A percentile compares a stretch with the other conserved stretches of the same genome.
Evolutionary conservation across 768 basidiomycete genomes (phyloP).

Genomic region (Gymnopilus dilepis): DNA sequence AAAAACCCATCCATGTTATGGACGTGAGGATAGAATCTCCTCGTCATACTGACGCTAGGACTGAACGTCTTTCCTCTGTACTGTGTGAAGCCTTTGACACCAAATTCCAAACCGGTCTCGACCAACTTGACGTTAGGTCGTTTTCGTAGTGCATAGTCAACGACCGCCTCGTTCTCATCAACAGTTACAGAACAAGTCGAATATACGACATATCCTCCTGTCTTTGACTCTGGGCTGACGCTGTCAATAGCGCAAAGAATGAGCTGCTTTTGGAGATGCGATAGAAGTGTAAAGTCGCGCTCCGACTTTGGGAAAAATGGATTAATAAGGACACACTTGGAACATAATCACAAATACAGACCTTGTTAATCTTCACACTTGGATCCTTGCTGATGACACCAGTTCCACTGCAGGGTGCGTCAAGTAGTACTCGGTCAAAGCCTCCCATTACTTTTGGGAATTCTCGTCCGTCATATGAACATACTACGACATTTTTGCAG

Average conservation of each 20-base stretch:
- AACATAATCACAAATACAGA: constrained; percentile 35
- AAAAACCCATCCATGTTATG: constrained; percentile 99
- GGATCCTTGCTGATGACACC: constrained; percentile 98
- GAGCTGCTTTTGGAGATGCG: constrained; percentile 97
- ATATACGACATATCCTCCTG: constrained; percentile 94
- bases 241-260: constrained; percentile 98
- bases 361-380: constrained; percentile 98
- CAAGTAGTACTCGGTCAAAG: constrained; percentile 95
- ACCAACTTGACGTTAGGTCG: constrained; percentile 92
- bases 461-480: constrained; percentile 96
- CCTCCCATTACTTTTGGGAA: constrained; percentile 99
- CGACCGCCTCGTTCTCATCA: constrained; percentile 98
- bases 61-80: constrained; percentile 93
- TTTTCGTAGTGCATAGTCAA: constrained; percentile 96
- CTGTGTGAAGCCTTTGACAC: constrained; percentile 86
- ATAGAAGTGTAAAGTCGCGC: constrained; percentile 94
- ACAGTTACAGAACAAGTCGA: constrained; percentile 98
- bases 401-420: constrained; percentile 97
- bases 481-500: constrained; percentile 97
- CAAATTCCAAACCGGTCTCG: constrained; percentile 91
- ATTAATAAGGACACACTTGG: constrained; percentile 1
- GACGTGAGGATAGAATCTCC: constrained; percentile 94
- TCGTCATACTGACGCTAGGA: constrained; percentile 77
- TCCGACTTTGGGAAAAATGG: constrained; percentile 63
- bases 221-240: constrained; percentile 85